Evolutionary conservation across 176 grass and related monocot species (phyloP), one percentile per base, ranked within the genome.

Genomic region (Oryza meyeriana): DNA sequence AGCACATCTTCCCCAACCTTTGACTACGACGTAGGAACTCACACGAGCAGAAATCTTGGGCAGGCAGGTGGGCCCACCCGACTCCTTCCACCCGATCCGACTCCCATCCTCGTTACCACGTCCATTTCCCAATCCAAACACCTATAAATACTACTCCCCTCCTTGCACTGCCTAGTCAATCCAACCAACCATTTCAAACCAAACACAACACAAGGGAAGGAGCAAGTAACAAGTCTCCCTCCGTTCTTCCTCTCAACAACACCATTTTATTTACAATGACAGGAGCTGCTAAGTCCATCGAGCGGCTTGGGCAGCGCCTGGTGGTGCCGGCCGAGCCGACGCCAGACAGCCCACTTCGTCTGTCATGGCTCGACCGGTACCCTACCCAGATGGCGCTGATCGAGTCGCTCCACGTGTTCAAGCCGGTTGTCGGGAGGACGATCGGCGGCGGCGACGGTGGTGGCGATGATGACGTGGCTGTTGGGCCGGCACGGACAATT

Each of bases 341-440:
- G 28, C 89, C 80, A 0, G 27, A 9, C 4, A 89, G 85, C 1
- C 29, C 31, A 8, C 87, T 93, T 29, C 90, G 83, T 3, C 85
- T 98, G 12, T 98, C 96, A 6, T 95, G 93, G 92, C 96, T 98
- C 5, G 96, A 98, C 72, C 90, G 86, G 12, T 98, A 98, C 76
- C 93, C 96, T 3, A 98, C 96, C 0, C 92, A 95, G 81, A 88
- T 94, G 83, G 95, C 95, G 35, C 89, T 98, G 35, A 93, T 98
- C 59, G 95, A 98, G 79, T 95, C 92, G 2, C 79, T 98, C 1
- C 96, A 95, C 28, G 96, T 98, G 3, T 98, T 98, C 90, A 92
- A 88, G 81, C 41, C 57, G 1, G 78, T 38, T 8, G 27, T 18
- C 5, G 68, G 27, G 31, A 29, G 81, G 57, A 16, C 25, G 25